These are phyloP conservation scores for Solanum commersonii DNA, from an alignment of 257 asterid species.

Conservation along the genomic window DNA sequence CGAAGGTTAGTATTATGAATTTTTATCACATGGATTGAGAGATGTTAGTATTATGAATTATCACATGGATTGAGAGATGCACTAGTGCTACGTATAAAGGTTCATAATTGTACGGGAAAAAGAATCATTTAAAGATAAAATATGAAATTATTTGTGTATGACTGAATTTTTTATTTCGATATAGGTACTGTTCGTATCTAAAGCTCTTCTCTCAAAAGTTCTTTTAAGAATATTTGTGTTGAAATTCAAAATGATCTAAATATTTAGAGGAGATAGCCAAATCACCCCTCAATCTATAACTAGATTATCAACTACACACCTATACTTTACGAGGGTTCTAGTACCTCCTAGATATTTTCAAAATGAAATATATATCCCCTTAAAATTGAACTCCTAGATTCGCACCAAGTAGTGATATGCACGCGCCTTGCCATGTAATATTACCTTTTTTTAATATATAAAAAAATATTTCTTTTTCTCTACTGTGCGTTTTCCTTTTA, in stretches of 20 bases:
- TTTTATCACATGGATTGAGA: background rate
- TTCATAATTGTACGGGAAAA: background rate
- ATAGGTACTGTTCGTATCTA: background rate
- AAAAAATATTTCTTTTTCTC: too few species aligned
- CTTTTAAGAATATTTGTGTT: background rate
- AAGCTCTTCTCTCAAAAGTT: background rate
- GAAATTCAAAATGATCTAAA: background rate
- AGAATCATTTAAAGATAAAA: background rate
- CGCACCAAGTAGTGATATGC: too few species aligned
- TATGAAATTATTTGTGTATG: background rate
- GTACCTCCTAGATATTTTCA: too few species aligned
- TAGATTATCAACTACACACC: too few species aligned
- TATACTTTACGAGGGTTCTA: too few species aligned
- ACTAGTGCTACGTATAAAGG: background rate
- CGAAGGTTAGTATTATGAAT: background rate
- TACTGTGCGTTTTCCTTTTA: too few species aligned
- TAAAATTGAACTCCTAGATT: too few species aligned
- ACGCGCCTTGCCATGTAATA: too few species aligned
- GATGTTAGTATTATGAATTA: background rate
- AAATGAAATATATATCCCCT: too few species aligned
- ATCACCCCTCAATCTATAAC: too few species aligned
- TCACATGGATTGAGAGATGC: background rate
- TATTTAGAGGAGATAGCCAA: too few species aligned
- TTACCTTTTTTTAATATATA: too few species aligned
- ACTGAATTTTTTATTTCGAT: background rate